phyloP scores from a whole-genome alignment of 805 yeast species.

The Wickerhamiella shivajii region DNA sequence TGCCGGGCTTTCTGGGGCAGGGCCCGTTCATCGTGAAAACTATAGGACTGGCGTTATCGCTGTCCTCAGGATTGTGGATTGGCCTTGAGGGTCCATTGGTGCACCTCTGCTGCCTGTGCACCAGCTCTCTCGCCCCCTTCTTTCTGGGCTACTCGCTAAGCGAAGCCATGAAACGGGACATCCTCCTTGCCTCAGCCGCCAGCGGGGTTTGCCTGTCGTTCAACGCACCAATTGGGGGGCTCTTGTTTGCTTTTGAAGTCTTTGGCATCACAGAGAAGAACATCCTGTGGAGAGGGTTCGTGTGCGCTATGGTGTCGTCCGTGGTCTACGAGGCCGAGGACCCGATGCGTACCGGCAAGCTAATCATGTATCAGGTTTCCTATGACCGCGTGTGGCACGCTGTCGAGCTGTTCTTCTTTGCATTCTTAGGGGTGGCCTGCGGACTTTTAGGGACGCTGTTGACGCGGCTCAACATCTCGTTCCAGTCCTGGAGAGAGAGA shows the following conservation, averaged over 20 bases:
- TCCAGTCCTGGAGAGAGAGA: constrained; percentile 19
- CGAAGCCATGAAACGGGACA: constrained; percentile 35
- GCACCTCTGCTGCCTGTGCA: constrained; percentile 45
- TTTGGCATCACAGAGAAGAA: constrained; percentile 31
- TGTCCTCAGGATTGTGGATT: constrained; percentile 66
- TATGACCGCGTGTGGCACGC: constrained; percentile 60
- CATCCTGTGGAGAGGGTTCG: constrained; percentile 73
- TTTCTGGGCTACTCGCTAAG: constrained; percentile 17
- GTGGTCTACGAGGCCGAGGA: constrained; percentile 39
- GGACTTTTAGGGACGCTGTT: constrained; percentile 49
- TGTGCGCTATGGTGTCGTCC: constrained; percentile 61
- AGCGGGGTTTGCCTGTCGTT: constrained; percentile 78
- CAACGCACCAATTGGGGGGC: constrained; percentile 81
- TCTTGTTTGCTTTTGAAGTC: constrained; percentile 53
- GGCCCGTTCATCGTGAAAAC: constrained; percentile 41
- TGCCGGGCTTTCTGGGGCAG: constrained; percentile 37
- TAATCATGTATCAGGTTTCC: constrained; percentile 50
- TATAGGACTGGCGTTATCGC: constrained; percentile 44
- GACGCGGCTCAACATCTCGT: constrained; percentile 33
- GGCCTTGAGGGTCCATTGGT: constrained; percentile 84
- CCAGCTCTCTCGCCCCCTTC: constrained; percentile 28
- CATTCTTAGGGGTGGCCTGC: constrained; percentile 54
- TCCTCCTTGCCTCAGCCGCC: constrained; percentile 62
- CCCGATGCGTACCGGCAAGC: constrained; percentile 36
- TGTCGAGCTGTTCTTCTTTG: constrained; percentile 57